A percentile compares a stretch with the other conserved stretches of the same genome.
Conservation (phyloP, 176 grass and related monocot species). For the Otatea glauca region DNA sequence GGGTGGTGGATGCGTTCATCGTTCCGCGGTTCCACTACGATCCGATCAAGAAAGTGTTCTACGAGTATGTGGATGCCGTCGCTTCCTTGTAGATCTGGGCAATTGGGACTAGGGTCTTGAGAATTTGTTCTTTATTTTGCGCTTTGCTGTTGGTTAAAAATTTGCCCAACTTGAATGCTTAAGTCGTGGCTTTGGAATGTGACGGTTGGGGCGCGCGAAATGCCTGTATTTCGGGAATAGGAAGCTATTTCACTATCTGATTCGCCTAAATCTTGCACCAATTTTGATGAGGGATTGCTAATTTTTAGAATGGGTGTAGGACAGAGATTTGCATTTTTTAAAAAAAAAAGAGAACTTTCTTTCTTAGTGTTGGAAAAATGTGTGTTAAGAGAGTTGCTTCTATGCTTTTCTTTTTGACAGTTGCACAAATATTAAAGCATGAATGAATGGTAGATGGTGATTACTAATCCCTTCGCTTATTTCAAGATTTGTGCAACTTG, state of each 20-base stretch:
- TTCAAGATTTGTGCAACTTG: too few species aligned
- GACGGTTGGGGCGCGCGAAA: neutral
- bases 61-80: slow-evolving; percentile 65
- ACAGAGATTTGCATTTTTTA: neutral
- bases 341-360: neutral
- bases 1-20: slow-evolving; percentile 80
- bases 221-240: neutral
- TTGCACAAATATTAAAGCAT: too few species aligned
- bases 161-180: neutral
- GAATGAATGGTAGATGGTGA: too few species aligned
- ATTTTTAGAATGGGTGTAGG: neutral
- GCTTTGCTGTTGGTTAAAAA: neutral
- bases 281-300: slow-evolving; percentile 2
- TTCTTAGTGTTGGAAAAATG: neutral
- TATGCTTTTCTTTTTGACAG: too few species aligned
- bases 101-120: neutral
- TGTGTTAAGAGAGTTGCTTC: too few species aligned
- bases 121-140: neutral
- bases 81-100: slow-evolving; percentile 39
- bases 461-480: too few species aligned
- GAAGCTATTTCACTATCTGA: neutral
- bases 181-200: neutral
- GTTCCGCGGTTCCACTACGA: slow-evolving; percentile 80
- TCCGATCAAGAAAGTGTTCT: slow-evolving; percentile 88
- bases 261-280: neutral